Base-by-base conservation (phyloP, 2,329 filamentous ascomycete genomes). In the Phyllachora maydis region DNA sequence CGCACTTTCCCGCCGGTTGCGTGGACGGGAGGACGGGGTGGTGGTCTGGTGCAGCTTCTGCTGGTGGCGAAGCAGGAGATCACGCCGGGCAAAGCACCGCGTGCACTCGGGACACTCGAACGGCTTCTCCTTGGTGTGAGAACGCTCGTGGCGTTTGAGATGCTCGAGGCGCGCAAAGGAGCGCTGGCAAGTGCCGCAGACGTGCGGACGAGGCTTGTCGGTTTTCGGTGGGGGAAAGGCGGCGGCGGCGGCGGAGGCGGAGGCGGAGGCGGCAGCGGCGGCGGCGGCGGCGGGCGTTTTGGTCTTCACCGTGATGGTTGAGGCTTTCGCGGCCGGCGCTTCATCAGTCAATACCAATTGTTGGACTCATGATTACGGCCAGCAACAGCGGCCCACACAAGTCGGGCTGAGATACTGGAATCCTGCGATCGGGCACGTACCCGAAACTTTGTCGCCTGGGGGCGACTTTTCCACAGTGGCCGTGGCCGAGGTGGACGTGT, bases 51-150 rank as follows among this genome's bases (percentile, higher is more conserved):
- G 88, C 22, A 98, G 65, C 59, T 98, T 98, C 58, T 98, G 88
- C 59, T 98, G 88, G 50, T 98, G 88, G 29, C 88, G 70, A 34
- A 98, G 56, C 26, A 98, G 62, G 35, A 98, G 52, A 48, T 98
- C 88, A 34, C 88, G 70, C 30, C 88, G 70, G 29, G 88, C 88
- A 50, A 98, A 98, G 52, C 88, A 95, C 50, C 88, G 59, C 18
- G 79, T 65, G 49, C 88, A 98, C 47, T 95, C 81, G 14, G 81
- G 79, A 40, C 88, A 98, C 49, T 93, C 82, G 39, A 98, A 98
- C 1, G 88, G 88, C 57, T 98, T 98, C 53, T 98, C 83, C 47
- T 98, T 93, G 21, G 83, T 93, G 45, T 93, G 83, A n/a, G 82
- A 92, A 31, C 88, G 69, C 52, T 95, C 88, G 49, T 98, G 88